Base-by-base conservation (phyloP, 2,329 filamentous ascomycete genomes). In the Diplodia seriata region DNA sequence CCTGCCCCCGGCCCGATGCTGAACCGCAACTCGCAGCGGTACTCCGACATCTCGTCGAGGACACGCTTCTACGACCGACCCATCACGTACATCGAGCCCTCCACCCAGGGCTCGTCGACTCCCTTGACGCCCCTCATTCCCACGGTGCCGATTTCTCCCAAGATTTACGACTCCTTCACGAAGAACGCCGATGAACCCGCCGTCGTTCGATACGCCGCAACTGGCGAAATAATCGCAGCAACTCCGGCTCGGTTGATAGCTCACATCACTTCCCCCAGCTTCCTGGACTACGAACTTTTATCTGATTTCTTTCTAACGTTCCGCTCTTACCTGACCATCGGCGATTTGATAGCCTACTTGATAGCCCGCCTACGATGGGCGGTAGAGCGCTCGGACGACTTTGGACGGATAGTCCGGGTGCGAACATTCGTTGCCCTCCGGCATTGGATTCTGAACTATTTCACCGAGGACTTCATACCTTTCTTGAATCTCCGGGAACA, bases 371-470 rank as follows among this genome's bases (percentile, higher is more conserved):
- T 99, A 64, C 86, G 89, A 72, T 99, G 95, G 95, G 93, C 95
- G 0, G 85, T 97, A 59, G 87, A 87, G 57, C 87, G 92, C 67
- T 83, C 86, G 56, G 92, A 97, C 75, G 93, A 97, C 76, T 89
- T 90, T 68, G 95, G 95, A 49, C 91, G 93, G 76, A 92, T 99
- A 64, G 95, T 97, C n/a, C 89, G 94, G 61, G 96, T 99, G 18
- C 88, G 95, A 51, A 96, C 94, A 0, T 99, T 98, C 81, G 95
- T 97, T 31, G 95, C 95, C 8, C 85, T 98, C 54, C 89, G 95
- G 68, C 95, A 99, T 79, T 99, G 95, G 95, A 94, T 98, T 68
- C 81, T 99, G 70, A 99, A 99, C 78, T 99, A 99, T 79, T 99
- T 98, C 72, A 86, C 92, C 67, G 95, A 99, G 76, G 95, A 99